A percentile compares a stretch with the other conserved stretches of the same genome.
These are phyloP conservation scores for Herpetomonas samuelpessoai DNA, from an alignment of 208 protist genomes.

Conservation along the genomic window DNA sequence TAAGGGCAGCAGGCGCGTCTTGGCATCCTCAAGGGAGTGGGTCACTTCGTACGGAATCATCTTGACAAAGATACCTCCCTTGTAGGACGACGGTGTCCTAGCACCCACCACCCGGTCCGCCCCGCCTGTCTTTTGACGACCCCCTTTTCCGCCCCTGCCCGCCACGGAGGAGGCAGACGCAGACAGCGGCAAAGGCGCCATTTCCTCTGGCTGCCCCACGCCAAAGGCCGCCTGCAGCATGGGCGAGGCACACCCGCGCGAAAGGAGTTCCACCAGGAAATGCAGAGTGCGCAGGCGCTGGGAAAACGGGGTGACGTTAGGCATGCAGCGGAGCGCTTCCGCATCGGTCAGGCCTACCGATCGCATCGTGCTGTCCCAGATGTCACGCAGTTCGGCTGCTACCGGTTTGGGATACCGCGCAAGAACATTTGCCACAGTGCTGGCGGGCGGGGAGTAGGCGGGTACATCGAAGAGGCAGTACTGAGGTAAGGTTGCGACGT, in stretches of 20 bases:
- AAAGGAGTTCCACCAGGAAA: conserved; percentile 63
- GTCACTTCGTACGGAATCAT: conserved; percentile 58
- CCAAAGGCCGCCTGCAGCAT: conserved; percentile 39
- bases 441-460: conserved; percentile 43
- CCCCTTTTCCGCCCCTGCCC: not conserved
- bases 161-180: not conserved
- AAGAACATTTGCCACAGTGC: too few species aligned
- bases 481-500: conserved; percentile 53
- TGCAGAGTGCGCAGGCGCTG: conserved; percentile 73
- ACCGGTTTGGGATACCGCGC: conserved; percentile 9
- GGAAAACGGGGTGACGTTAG: conserved; percentile 80
- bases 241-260: conserved; percentile 31
- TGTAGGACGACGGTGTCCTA: conserved; percentile 7
- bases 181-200: too few species aligned
- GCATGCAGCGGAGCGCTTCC: conserved; percentile 67
- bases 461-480: conserved; percentile 85
- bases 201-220: not conserved
- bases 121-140: not conserved
- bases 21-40: conserved; percentile 51
- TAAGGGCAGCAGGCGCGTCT: conserved; percentile 34
- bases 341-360: conserved; percentile 28
- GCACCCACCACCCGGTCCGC: not conserved
- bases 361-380: not conserved
- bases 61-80: conserved; percentile 56
- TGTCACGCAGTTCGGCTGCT: not conserved